phyloP scores from a whole-genome alignment of 2,329 filamentous ascomycete species.

The Paraconiothyrium sp. region DNA sequence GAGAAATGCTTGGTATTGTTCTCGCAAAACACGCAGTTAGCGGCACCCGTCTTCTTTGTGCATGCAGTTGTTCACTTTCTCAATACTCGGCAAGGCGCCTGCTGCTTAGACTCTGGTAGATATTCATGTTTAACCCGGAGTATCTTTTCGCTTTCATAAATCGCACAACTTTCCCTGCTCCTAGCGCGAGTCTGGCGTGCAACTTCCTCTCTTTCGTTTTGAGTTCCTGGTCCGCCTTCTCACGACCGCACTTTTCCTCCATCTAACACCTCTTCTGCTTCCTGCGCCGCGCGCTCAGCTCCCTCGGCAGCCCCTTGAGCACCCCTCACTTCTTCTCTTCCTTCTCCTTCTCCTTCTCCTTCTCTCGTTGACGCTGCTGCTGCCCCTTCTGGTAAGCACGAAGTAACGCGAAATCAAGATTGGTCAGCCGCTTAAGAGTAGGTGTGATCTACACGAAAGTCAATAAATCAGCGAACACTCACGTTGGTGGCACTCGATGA shows the following conservation, averaged over 20 bases:
- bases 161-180: background rate
- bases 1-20: background rate
- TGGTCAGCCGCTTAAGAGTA: background rate
- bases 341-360: background rate
- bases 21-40: background rate
- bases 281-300: background rate
- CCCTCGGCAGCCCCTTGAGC: background rate
- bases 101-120: background rate
- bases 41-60: background rate
- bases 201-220: background rate
- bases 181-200: background rate
- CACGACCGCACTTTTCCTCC: background rate
- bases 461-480: no score
- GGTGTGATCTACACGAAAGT: background rate
- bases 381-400: background rate
- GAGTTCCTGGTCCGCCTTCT: background rate
- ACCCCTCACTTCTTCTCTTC: background rate
- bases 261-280: background rate
- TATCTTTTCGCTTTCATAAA: background rate
- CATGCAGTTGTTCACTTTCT: background rate
- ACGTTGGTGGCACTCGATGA: background rate
- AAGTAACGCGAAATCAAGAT: background rate
- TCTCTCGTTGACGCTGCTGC: background rate
- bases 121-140: background rate
- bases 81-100: background rate